phyloP scores from a whole-genome alignment of 805 yeast species.

The Metschnikowia cubensis region DNA sequence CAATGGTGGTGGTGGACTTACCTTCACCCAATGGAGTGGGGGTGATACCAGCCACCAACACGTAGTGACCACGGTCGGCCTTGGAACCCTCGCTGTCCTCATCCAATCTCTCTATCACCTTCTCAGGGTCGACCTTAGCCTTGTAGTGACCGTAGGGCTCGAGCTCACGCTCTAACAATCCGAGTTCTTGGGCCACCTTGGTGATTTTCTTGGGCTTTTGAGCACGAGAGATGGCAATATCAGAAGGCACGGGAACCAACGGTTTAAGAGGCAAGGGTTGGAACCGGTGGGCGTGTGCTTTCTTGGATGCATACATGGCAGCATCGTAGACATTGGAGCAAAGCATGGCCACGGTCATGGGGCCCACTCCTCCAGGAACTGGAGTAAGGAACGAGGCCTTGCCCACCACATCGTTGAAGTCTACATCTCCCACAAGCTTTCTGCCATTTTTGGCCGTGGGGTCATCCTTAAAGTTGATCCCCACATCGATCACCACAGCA shows the following conservation, averaged over 20 bases:
- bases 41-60: constrained; percentile 94
- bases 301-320: constrained; percentile 58
- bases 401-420: constrained; percentile 60
- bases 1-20: constrained; percentile 93
- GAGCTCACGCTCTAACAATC: constrained; percentile 71
- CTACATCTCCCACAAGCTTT: constrained; percentile 93
- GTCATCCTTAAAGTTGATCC: constrained; percentile 86
- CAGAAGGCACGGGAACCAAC: constrained; percentile 76
- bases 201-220: constrained; percentile 83
- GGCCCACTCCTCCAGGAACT: constrained; percentile 99
- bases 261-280: constrained; percentile 53
- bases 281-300: constrained; percentile 45
- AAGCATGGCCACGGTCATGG: constrained; percentile 98
- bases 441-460: constrained; percentile 69
- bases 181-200: constrained; percentile 73
- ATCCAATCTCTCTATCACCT: constrained; percentile 42
- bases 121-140: constrained; percentile 69
- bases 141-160: constrained; percentile 88
- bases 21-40: constrained; percentile 99
- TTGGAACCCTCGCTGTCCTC: constrained; percentile 63
- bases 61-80: constrained; percentile 74
- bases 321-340: constrained; percentile 78
- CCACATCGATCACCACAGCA: constrained; percentile 88
- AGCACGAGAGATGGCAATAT: constrained; percentile 81
- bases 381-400: constrained; percentile 80